Base-by-base conservation (phyloP, 1,284 basidiomycete genomes). In the Meripilus lineatus region DNA sequence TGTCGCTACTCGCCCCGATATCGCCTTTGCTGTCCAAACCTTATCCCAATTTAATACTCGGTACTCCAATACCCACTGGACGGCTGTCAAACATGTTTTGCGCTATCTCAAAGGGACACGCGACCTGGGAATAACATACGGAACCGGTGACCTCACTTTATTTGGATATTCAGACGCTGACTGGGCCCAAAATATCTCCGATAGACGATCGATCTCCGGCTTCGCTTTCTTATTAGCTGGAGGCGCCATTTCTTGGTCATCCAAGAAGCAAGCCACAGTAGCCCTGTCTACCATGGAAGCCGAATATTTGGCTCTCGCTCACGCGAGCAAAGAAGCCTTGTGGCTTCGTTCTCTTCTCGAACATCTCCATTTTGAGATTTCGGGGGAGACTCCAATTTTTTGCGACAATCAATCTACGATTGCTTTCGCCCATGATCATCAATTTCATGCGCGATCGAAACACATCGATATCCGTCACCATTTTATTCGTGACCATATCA, bases 51-150 rank as follows among this genome's bases (percentile, higher is more conserved):
- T 61, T 53, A 53, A 62, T 0, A 51, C 63, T 24, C 47, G 48
- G 40, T 58, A 56, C 11, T 52, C 51, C 0, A 24, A 13, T 0
- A 46, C 39, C 0, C 72, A 75, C 49, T 72, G 65, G 64, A 56
- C 57, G 2, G 65, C 66, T 0, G 64, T 64, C 1, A 63, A 68
- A 13, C 58, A 59, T 4, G 58, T 73, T 4, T 53, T 74, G 0
- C 57, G 58, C 0, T 77, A 77, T 49, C 60, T 77, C 1, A 61
- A 65, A n/a, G 65, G 66, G 3, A 71, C 72, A 0, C 50, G 5
- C 34, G 57, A 13, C 39, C 63, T 10, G 52, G 55, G 28, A 57
- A 72, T 15, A 45, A 48, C 14, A 57, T 67, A 3, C 30, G 58
- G 65, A 11, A 60, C n/a, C 13, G 23, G 32, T 1, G 32, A 39